Percentiles rank a stretch among this genome's conserved stretches.
These are phyloP conservation scores for Pelargonium hybrid DNA, from an alignment of 441 rosid genomes.

Conservation along the genomic window DNA sequence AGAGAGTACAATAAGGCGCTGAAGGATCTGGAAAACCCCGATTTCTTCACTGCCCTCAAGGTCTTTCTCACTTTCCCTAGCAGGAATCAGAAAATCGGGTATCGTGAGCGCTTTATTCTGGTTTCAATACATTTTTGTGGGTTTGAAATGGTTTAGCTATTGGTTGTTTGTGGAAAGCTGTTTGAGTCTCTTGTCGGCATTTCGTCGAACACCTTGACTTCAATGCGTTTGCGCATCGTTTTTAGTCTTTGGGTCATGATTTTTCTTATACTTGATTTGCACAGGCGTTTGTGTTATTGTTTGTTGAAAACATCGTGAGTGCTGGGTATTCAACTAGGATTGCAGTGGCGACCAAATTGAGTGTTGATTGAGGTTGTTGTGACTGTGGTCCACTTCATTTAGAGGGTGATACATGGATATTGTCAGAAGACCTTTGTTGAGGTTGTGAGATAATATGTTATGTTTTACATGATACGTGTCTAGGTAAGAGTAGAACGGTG, in stretches of 20 bases:
- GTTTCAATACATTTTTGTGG: background rate
- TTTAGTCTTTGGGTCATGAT: background rate
- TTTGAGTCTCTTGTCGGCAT: slow-evolving; percentile 21
- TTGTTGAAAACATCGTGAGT: too few species aligned
- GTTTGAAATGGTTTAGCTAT: background rate
- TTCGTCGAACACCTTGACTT: slow-evolving; percentile 19
- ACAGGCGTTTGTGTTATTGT: too few species aligned
- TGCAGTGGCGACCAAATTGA: background rate
- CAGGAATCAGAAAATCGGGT: slow-evolving; percentile 61
- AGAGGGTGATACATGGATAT: background rate
- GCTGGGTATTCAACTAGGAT: too few species aligned
- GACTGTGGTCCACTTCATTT: background rate
- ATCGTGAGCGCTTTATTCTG: slow-evolving; percentile 12
- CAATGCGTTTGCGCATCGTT: background rate
- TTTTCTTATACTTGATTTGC: background rate
- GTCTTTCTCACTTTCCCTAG: slow-evolving; percentile 52
- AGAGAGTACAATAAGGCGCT: slow-evolving; percentile 39
- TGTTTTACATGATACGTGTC: too few species aligned
- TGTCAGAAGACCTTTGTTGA: background rate
- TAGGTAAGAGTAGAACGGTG: too few species aligned
- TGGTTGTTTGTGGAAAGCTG: background rate
- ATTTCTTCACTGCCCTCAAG: slow-evolving; percentile 57
- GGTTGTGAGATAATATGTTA: too few species aligned
- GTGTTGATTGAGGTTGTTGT: background rate
- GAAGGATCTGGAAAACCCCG: slow-evolving; percentile 52